Evolutionary conservation across 2,329 filamentous ascomycete genomes (phyloP).

Genomic region (Orbilia blumenaviensis): DNA sequence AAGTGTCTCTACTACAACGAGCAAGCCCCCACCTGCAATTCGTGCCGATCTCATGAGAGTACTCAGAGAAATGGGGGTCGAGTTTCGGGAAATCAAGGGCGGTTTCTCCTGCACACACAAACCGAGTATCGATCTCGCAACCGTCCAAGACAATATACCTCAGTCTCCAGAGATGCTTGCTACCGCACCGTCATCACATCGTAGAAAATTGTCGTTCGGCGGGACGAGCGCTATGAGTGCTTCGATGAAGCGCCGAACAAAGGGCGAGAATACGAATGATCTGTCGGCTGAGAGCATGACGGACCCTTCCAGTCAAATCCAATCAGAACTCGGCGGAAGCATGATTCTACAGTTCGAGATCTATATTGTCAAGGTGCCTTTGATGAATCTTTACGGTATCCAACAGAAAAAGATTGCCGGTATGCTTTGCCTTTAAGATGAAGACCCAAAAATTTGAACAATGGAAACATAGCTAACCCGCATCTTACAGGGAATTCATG

Average conservation of each 20-base stretch:
- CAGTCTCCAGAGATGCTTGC: conserved; percentile 57
- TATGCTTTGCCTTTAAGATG: background rate
- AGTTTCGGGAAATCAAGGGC: conserved; percentile 89
- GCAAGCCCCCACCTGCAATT: conserved; percentile 85
- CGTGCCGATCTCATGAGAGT: conserved; percentile 90
- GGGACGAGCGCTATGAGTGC: conserved; percentile 43
- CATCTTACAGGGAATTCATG: conserved; percentile 77
- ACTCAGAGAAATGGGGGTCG: conserved; percentile 84
- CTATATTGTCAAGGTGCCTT: conserved; percentile 94
- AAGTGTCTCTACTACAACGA: conserved; percentile 95
- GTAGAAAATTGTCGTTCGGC: conserved; percentile 58
- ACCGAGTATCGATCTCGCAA: conserved; percentile 87
- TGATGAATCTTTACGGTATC: conserved; percentile 91
- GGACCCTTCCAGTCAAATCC: conserved; percentile 86
- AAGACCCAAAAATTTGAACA: too few species aligned
- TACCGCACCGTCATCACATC: conserved; percentile 58
- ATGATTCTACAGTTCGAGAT: conserved; percentile 93
- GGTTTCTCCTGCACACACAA: conserved; percentile 89
- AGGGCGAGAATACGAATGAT: conserved; percentile 86
- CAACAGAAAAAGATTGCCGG: conserved; percentile 92
- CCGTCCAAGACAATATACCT: conserved; percentile 69
- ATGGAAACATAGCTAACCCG: background rate
- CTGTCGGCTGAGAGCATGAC: conserved; percentile 82
- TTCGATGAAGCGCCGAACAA: conserved; percentile 63
- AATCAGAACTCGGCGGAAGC: conserved; percentile 78